A percentile compares a stretch with the other conserved stretches of the same genome.
These are phyloP conservation scores for Emmonsia crescens DNA, from an alignment of 2,329 filamentous ascomycete species.

Conservation along the genomic window DNA sequence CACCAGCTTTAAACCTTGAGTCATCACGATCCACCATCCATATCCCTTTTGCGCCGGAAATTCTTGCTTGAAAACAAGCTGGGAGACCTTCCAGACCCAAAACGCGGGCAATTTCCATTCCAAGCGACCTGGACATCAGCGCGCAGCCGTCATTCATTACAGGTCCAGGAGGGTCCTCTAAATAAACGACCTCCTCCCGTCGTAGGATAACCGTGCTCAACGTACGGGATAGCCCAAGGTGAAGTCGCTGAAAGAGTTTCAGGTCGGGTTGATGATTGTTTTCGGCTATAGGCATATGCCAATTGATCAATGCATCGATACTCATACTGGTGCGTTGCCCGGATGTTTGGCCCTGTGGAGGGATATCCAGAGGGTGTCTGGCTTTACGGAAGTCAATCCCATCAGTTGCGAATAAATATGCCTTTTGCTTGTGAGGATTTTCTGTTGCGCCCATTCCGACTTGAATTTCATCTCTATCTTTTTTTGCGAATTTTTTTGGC, in stretches of 20 bases:
- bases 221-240: conserved; percentile 36
- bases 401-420: conserved; percentile 35
- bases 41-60: conserved; percentile 50
- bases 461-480: conserved; percentile 4
- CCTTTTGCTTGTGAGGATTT: conserved; percentile 19
- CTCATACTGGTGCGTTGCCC: conserved; percentile 27
- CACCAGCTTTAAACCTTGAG: conserved; percentile 14
- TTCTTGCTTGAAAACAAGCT: conserved; percentile 46
- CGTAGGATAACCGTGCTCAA: conserved; percentile 28
- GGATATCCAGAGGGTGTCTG: conserved; percentile 7
- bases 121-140: conserved; percentile 43
- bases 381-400: conserved; percentile 29
- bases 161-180: conserved; percentile 20
- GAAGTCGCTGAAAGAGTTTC: conserved; percentile 37
- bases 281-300: conserved; percentile 31
- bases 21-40: conserved; percentile 44
- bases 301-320: conserved; percentile 32
- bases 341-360: conserved; percentile 18
- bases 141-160: conserved; percentile 46
- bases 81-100: conserved; percentile 34
- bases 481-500: conserved; percentile 19
- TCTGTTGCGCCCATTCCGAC: neutral
- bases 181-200: conserved; percentile 27
- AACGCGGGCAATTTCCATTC: conserved; percentile 35
- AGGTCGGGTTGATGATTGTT: conserved; percentile 32